These are phyloP conservation scores for Geotrichum klebahnii DNA, from an alignment of 1,139 yeast genomes.

Conservation along the genomic window DNA sequence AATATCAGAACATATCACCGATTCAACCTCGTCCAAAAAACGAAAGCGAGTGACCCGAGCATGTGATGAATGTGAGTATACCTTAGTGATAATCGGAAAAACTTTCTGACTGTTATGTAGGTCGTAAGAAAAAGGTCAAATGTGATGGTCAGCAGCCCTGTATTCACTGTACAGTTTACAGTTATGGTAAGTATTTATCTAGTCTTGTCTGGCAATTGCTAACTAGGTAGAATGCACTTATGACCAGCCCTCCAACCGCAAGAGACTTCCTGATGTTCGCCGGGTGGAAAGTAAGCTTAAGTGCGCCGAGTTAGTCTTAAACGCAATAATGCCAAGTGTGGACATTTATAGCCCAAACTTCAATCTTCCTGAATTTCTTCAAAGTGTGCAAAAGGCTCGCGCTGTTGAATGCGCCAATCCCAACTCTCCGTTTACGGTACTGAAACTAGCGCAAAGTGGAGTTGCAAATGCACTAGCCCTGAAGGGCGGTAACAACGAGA, in stretches of 20 bases:
- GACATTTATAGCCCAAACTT: slow-evolving; percentile 48
- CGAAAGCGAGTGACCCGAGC: slow-evolving; percentile 79
- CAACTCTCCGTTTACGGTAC: slow-evolving; percentile 12
- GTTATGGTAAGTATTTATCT: slow-evolving; percentile 61
- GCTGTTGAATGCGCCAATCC: slow-evolving; percentile 10
- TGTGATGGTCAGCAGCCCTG: slow-evolving; percentile 89
- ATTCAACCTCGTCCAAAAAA: slow-evolving; percentile 38
- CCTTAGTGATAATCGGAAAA: too few species aligned
- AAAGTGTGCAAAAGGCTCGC: slow-evolving; percentile 19
- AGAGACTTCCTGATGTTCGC: slow-evolving; percentile 42
- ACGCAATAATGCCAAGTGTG: slow-evolving; percentile 48
- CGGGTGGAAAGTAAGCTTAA: slow-evolving; percentile 40
- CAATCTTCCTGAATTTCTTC: slow-evolving; percentile 47
- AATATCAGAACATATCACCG: neutral
- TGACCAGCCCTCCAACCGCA: slow-evolving; percentile 69
- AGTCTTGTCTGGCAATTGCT: neutral
- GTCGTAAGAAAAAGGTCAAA: slow-evolving; percentile 65
- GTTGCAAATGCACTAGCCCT: slow-evolving; percentile 7
- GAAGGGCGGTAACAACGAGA: slow-evolving; percentile 19
- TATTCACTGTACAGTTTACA: slow-evolving; percentile 83
- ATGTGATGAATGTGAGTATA: slow-evolving; percentile 65
- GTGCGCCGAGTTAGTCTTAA: slow-evolving; percentile 40
- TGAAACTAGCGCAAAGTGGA: slow-evolving; percentile 16
- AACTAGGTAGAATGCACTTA: slow-evolving; percentile 52
- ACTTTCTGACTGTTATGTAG: slow-evolving; percentile 23